Conservation (phyloP, 2,329 filamentous ascomycete species). For the Hypoxylon sp. region DNA sequence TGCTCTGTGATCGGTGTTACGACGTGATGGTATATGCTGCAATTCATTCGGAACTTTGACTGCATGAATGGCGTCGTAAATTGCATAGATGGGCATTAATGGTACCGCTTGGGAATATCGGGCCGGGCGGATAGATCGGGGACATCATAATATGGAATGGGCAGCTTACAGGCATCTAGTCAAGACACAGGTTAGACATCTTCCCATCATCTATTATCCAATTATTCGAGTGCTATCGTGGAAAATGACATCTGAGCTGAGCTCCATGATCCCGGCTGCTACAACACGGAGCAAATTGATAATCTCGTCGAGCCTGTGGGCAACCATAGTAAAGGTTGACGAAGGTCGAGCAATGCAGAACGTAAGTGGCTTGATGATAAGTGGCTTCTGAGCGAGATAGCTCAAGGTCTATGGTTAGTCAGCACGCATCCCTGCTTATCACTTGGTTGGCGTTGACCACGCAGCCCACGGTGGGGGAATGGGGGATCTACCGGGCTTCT, state of each 20-base stretch:
- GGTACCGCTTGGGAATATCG: neutral
- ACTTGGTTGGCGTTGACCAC: neutral
- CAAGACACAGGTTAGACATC: neutral
- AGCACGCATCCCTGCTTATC: conserved; percentile 12
- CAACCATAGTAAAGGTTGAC: neutral
- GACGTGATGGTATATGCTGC: neutral
- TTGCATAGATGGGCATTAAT: conserved; percentile 1
- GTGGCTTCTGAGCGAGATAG: neutral
- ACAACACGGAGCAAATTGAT: neutral
- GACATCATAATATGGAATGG: neutral
- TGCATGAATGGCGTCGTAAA: neutral
- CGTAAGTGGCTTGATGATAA: conserved; percentile 1
- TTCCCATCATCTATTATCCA: neutral
- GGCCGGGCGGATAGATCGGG: neutral
- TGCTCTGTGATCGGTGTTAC: conserved; percentile 1
- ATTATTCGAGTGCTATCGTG: neutral
- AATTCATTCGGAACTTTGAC: neutral
- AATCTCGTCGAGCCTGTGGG: neutral
- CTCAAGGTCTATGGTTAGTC: neutral
- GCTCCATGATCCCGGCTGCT: neutral
- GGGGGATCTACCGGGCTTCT: neutral
- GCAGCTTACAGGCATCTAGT: neutral
- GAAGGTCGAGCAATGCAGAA: neutral
- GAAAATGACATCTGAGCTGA: neutral
- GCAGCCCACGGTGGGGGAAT: neutral